Percentiles rank a stretch among this genome's conserved stretches.
These are phyloP conservation scores for Paramecium pentaurelia DNA, from an alignment of 73 alveolate genomes.

Conservation along the genomic window DNA sequence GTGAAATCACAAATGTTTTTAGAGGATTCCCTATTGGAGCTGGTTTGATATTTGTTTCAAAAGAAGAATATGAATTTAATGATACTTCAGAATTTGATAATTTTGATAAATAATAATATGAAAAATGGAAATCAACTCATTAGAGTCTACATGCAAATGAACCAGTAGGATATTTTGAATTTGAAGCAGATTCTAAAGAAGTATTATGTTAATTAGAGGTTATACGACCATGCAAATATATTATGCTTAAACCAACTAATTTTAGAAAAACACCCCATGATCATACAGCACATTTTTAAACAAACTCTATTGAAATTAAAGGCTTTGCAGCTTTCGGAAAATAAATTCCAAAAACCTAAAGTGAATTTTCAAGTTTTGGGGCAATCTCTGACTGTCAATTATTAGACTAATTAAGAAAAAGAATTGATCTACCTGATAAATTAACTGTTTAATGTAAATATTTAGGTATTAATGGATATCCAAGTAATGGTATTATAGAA, in stretches of 20 bases:
- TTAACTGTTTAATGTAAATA: neutral
- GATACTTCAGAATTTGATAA: slow-evolving; percentile 59
- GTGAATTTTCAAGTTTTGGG: neutral
- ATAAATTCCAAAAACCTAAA: neutral
- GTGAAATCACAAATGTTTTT: slow-evolving; percentile 56
- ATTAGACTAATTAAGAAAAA: neutral
- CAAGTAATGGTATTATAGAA: neutral
- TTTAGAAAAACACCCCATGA: slow-evolving; percentile 65
- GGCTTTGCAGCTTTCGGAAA: slow-evolving; percentile 9
- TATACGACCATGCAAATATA: slow-evolving; percentile 56
- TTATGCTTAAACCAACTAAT: slow-evolving; percentile 67
- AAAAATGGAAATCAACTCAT: slow-evolving; percentile 63
- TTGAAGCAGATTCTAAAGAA: slow-evolving; percentile 6
- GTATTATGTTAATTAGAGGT: slow-evolving; percentile 22
- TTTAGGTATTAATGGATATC: neutral
- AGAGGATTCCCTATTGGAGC: slow-evolving; percentile 77
- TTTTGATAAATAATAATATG: slow-evolving; percentile 52
- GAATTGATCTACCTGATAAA: neutral
- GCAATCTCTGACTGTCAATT: neutral
- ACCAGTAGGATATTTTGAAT: slow-evolving; percentile 76
- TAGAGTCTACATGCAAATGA: slow-evolving; percentile 53
- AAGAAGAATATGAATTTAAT: slow-evolving; percentile 53
- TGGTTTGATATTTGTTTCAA: slow-evolving; percentile 66
- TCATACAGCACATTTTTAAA: slow-evolving; percentile 18
- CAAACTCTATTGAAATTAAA: neutral